Conservation (phyloP, 164 flowering plant genomes). For the Saururus chinensis region DNA sequence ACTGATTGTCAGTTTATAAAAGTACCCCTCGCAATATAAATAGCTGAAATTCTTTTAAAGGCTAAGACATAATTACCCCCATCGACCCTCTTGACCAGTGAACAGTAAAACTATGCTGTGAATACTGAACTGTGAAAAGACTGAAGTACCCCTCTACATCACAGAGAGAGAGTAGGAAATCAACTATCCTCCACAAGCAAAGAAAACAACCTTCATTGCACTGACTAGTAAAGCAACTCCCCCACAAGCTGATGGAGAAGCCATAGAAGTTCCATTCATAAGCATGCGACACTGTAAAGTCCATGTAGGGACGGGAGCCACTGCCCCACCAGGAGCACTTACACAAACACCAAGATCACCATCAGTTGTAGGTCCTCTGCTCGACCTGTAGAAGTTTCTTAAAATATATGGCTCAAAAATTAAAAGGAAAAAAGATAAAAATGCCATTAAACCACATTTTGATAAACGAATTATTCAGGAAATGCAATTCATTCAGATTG, state of each 20-base stretch:
- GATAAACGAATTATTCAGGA: too few species aligned
- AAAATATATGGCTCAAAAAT: neutral
- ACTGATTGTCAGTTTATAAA: too few species aligned
- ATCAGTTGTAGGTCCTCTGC: conserved; percentile 94
- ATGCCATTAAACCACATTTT: too few species aligned
- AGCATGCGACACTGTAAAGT: conserved; percentile 95
- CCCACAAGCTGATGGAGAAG: conserved; percentile 99
- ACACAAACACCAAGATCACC: conserved; percentile 90
- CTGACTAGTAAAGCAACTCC: conserved; percentile 81
- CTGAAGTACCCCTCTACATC: too few species aligned
- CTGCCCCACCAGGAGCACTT: conserved; percentile 99
- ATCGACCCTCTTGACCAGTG: too few species aligned
- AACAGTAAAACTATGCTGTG: too few species aligned
- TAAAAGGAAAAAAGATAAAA: neutral
- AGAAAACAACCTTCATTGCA: conserved; percentile 65
- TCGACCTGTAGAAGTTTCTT: conserved; percentile 53
- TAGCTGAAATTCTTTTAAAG: too few species aligned
- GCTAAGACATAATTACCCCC: too few species aligned
- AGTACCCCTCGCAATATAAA: too few species aligned
- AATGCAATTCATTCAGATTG: too few species aligned
- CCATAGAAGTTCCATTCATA: conserved; percentile 99
- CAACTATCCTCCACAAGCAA: neutral
- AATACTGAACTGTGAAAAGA: too few species aligned
- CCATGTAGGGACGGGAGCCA: conserved; percentile 99
- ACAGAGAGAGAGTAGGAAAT: neutral